Percentiles rank a stretch among this genome's conserved stretches.
These are phyloP conservation scores for Boletus tomentosulus DNA, from an alignment of 768 basidiomycete genomes.

Conservation along the genomic window DNA sequence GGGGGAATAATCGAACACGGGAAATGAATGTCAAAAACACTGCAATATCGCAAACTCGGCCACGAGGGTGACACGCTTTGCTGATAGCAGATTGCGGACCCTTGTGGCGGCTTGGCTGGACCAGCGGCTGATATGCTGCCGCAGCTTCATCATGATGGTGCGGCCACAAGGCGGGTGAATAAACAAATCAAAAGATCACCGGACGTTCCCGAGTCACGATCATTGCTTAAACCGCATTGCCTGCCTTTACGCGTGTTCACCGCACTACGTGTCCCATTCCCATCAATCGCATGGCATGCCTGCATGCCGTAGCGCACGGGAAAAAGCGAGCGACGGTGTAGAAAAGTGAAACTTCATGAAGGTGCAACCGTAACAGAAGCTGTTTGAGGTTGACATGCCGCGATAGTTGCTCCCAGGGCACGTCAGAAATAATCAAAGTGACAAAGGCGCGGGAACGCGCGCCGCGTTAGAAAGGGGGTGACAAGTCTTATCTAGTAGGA, in stretches of 20 bases:
- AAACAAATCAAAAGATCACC: constrained; percentile 19
- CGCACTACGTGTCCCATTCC: constrained; percentile 18
- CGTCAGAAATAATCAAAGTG: constrained; percentile 5
- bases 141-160: constrained; percentile 12
- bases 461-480: constrained; percentile 1
- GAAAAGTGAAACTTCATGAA: constrained; percentile 15
- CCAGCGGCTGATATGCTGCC: constrained; percentile 7
- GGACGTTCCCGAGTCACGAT: constrained; percentile 22
- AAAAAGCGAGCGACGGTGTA: constrained; percentile 18
- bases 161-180: constrained; percentile 19
- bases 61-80: constrained; percentile 20
- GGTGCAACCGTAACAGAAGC: constrained; percentile 2
- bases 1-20: constrained; percentile 3
- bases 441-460: constrained; percentile 3
- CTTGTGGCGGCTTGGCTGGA: constrained; percentile 11
- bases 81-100: constrained; percentile 13
- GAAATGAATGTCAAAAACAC: constrained; percentile 1
- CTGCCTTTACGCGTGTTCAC: constrained; percentile 15
- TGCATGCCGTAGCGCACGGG: constrained; percentile 25
- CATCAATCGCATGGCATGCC: constrained; percentile 27
- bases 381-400: constrained; percentile 5
- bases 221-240: constrained; percentile 13
- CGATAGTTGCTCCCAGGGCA: constrained; percentile 4
- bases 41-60: constrained; percentile 4
- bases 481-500: neutral